phyloP scores from a whole-genome alignment of 441 rosid genomes.

The Francoa sonchifolia region DNA sequence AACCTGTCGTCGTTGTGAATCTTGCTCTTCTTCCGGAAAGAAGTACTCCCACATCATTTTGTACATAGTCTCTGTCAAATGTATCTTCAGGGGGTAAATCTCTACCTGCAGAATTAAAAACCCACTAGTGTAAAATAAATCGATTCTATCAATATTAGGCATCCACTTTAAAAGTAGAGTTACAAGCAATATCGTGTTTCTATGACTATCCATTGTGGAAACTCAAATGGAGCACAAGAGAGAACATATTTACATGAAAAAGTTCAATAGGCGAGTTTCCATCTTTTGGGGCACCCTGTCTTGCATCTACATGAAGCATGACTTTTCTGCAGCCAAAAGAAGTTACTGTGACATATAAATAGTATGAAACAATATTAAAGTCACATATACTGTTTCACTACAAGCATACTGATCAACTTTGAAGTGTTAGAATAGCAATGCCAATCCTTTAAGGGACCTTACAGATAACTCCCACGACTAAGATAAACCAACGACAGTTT shows the following conservation, averaged over 20 bases:
- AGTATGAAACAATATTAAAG: too few relatives aligned
- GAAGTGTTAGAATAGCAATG: too few relatives aligned
- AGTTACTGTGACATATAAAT: too few relatives aligned
- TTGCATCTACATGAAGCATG: constrained; percentile 91
- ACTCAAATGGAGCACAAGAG: not conserved
- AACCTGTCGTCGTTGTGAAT: constrained; percentile 94
- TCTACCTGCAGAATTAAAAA: constrained; percentile 48
- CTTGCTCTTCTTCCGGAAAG: constrained; percentile 94
- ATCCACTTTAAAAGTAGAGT: not conserved
- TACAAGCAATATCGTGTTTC: too few relatives aligned
- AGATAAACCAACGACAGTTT: too few relatives aligned
- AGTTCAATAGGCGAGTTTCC: constrained; percentile 85
- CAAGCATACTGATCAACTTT: too few relatives aligned
- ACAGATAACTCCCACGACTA: too few relatives aligned
- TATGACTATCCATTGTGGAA: too few relatives aligned
- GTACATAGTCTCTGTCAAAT: constrained; percentile 92
- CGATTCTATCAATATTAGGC: not conserved
- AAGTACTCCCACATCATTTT: constrained; percentile 94
- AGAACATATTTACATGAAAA: constrained; percentile 44
- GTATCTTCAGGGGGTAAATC: constrained; percentile 89
- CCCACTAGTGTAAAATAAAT: constrained; percentile 7
- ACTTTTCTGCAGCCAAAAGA: constrained; percentile 55
- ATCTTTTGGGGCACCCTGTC: constrained; percentile 83
- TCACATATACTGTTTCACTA: too few relatives aligned
- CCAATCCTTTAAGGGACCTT: too few relatives aligned